Evolutionary conservation across 2,329 filamentous ascomycete genomes (phyloP).

Genomic region (Beauveria medogensis): DNA sequence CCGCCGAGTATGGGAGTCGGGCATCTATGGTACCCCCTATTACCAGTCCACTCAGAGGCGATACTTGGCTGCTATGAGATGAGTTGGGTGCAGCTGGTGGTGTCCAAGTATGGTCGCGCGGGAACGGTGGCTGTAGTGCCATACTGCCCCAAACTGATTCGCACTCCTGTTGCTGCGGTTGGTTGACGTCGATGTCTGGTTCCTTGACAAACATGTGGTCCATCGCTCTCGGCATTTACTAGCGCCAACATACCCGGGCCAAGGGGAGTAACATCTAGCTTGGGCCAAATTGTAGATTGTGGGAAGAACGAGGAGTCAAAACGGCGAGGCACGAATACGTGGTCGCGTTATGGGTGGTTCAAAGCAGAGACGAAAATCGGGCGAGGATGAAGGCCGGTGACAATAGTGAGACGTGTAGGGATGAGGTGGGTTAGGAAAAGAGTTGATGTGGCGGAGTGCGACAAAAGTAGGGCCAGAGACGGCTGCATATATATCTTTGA

Average conservation of each 20-base stretch:
- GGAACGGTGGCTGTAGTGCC: background rate
- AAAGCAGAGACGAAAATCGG: background rate
- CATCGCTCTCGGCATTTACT: background rate
- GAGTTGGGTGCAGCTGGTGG: slow-evolving; percentile 17
- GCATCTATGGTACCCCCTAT: slow-evolving; percentile 6
- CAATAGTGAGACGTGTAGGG: background rate
- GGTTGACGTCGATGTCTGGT: background rate
- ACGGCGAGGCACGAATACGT: background rate
- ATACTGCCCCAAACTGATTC: background rate
- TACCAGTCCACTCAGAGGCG: slow-evolving; percentile 44
- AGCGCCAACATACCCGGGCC: background rate
- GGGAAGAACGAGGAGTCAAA: background rate
- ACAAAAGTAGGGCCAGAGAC: background rate
- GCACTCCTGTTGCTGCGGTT: background rate
- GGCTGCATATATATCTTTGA: slow-evolving; percentile 6
- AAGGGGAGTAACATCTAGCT: background rate
- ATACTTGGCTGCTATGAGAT: slow-evolving; percentile 39
- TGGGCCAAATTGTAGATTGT: background rate
- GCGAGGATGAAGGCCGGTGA: background rate
- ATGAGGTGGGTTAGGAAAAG: background rate
- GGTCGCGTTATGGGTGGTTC: background rate
- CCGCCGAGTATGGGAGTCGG: slow-evolving; percentile 26
- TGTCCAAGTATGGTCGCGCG: background rate
- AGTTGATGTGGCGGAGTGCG: background rate
- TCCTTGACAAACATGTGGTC: background rate